A percentile compares a stretch with the other conserved stretches of the same genome.
These are phyloP conservation scores for Pyrenula aspistea DNA, from an alignment of 495 filamentous ascomycete genomes.

Conservation along the genomic window DNA sequence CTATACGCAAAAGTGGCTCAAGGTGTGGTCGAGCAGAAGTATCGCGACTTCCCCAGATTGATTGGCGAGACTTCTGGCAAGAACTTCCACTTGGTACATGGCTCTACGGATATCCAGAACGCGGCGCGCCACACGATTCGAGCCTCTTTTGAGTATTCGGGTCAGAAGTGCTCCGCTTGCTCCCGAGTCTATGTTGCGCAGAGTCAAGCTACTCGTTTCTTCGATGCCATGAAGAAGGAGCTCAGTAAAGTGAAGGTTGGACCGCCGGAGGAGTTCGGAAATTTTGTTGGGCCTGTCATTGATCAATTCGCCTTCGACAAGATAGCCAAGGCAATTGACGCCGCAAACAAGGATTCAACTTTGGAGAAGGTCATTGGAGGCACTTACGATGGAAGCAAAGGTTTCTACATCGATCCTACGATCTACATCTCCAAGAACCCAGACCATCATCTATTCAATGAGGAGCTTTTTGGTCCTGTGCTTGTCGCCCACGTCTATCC, in stretches of 20 bases:
- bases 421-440: constrained; percentile 52
- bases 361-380: constrained; percentile 57
- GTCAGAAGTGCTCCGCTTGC: constrained; percentile 80
- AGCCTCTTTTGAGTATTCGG: constrained; percentile 82
- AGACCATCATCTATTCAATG: constrained; percentile 51
- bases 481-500: constrained; percentile 61
- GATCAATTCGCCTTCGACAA: constrained; percentile 60
- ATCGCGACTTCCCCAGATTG: constrained; percentile 65
- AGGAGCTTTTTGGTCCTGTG: constrained; percentile 71
- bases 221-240: constrained; percentile 32
- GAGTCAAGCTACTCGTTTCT: constrained; percentile 51
- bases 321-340: constrained; percentile 53
- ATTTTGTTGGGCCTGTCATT: constrained; percentile 72
- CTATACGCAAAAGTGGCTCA: constrained; percentile 60
- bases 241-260: constrained; percentile 38
- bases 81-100: constrained; percentile 80
- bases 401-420: constrained; percentile 64
- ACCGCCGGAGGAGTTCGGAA: constrained; percentile 45
- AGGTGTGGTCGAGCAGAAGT: constrained; percentile 54
- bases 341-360: constrained; percentile 50
- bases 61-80: constrained; percentile 85
- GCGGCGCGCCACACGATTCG: constrained; percentile 72
- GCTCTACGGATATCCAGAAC: constrained; percentile 60
- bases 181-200: constrained; percentile 64
- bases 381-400: constrained; percentile 52